phyloP scores from a whole-genome alignment of 805 yeast genomes.

The Grigorovia jiainica region DNA sequence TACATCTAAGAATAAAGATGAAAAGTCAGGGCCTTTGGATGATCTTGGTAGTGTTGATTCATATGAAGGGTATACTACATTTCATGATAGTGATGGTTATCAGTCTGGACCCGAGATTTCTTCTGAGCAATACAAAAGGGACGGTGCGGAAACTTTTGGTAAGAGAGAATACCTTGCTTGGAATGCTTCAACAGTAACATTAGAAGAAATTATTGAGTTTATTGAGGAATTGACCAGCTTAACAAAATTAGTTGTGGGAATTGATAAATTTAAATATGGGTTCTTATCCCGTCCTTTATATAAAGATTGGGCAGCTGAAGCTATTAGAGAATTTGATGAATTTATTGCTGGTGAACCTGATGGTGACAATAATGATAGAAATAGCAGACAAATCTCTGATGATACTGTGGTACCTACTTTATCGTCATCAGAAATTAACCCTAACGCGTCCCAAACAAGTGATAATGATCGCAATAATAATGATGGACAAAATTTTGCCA shows the following conservation, averaged over 20 bases:
- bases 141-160: constrained; percentile 10
- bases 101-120: constrained; percentile 1
- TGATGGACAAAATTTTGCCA: neutral
- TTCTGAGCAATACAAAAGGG: neutral
- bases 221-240: constrained; percentile 37
- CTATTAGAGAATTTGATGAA: constrained; percentile 31
- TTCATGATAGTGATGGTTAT: constrained; percentile 18
- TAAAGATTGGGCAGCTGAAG: constrained; percentile 35
- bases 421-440: neutral
- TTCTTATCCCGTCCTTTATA: constrained; percentile 40
- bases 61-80: too few species aligned
- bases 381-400: too few species aligned
- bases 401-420: neutral
- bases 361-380: neutral
- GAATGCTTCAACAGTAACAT: constrained; percentile 42
- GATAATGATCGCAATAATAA: too few species aligned
- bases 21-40: neutral
- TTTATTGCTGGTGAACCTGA: constrained; percentile 12
- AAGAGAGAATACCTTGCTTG: constrained; percentile 37
- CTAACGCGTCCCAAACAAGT: neutral
- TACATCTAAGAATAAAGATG: neutral
- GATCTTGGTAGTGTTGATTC: too few species aligned
- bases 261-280: constrained; percentile 41
- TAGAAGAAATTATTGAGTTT: constrained; percentile 41
- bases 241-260: constrained; percentile 38